Evolutionary conservation across 106 monocot species (phyloP), one percentile per base, ranked within the genome.

Genomic region (Dendrobium chrysotoxum): DNA sequence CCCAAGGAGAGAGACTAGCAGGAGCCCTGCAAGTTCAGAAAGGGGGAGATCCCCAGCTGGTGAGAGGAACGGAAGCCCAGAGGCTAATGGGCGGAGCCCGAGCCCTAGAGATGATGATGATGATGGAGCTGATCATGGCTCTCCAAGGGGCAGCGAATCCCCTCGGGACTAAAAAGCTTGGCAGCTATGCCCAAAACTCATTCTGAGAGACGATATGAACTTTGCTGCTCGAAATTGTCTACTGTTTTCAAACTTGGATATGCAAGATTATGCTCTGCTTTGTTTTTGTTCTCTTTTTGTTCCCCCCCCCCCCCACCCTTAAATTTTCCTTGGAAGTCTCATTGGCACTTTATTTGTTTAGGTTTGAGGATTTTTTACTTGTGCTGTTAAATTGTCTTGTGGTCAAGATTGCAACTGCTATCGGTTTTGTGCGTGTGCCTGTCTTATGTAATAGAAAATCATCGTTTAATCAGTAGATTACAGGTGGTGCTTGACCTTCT

Each of bases 1-100:
- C 85, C 92, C 91, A 4, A 81, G 81, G 77, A 85, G 81, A 77
- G 84, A 86, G 72, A 66, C 35, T 4, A 86, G 88, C 79, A 82
- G 83, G 77, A 88, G 88, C 79, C 86, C 85, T 1, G 25, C 76
- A 25, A 81, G 78, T 42, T 76, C 72, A 53, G 84, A 78, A 13
- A 64, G 23, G 53, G 85, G 67, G 58, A 81, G 83, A 23, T 58
- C 82, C 23, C 84, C 83, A 1, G 61, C 57, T 17, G 79, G 28
- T 4, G 21, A 71, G 13, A 81, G 75, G 58, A 75, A 83, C 44
- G 16, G 40, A 11, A 82, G 72, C 78, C 83, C 83, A 2, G 78
- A 50, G 68, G 70, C 46, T 11, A 82, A 82, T 82, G 82, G 77
- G 30, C 76, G 75, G 18, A 86, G 86, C 75, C 82, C 72, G 1